Evolutionary conservation across 768 basidiomycete species (phyloP), one percentile per base, ranked within the genome.

Genomic region (Leccinum truebloodii): DNA sequence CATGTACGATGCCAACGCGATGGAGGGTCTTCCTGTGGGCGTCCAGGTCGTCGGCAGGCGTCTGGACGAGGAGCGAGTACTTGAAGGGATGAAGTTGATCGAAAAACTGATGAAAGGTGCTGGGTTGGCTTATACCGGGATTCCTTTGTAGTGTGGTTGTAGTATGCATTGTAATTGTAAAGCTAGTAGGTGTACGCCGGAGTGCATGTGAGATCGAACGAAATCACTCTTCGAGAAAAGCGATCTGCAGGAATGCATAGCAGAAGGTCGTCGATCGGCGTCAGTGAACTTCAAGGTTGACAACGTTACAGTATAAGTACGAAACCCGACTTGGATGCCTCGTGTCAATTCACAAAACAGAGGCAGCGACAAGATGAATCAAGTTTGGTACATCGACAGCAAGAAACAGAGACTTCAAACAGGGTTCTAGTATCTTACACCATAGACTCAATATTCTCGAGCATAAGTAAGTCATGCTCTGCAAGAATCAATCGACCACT

Each of bases 21-120:
- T 82, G 77, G 69, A 78, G 34, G 81, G 80, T 14, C 73, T 82
- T 26, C 81, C 81, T 0, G 69, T 83, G 3, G 76, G 77, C 2
- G 68, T 83, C 24, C 79, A 82, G 64, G 64, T 83, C 48, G 68
- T 79, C 9, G 80, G 80, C 1, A 71, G 71, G 32, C 74, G 79
- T 13, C 68, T 79, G 6, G 77, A 81, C 57, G 82, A 83, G 65
- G 82, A 83, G 68, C 77, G 77, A 24, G 80, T 79, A 2, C 58
- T 83, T 41, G 77, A 76, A 60, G 79, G 79, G 3, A 82, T 82
- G 75, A 73, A 77, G 57, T 59, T 80, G 52, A 71, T 83, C 22
- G 70, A 76, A 32, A 57, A 54, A n/a, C 50, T 72, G 13, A 63
- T 73, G 65, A 67, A 61, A 49, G 58, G 59, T 6, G 67, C 65